A percentile compares a stretch with the other conserved stretches of the same genome.
Conservation (phyloP, 345 rosid species). For the Acer campestre region DNA sequence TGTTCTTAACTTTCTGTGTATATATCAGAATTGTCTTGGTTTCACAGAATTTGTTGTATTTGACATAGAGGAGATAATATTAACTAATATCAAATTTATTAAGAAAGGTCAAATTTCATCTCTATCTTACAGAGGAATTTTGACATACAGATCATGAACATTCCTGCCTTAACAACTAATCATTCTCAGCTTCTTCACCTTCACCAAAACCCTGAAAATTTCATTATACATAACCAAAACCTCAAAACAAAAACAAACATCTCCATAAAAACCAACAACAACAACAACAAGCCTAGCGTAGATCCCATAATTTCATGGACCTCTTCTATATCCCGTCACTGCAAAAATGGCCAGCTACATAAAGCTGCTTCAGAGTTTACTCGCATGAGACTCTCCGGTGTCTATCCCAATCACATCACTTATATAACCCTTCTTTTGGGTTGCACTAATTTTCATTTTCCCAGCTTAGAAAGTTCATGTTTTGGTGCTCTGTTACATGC, state of each 20-base stretch:
- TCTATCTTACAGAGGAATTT: not conserved
- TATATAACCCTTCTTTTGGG: conserved; percentile 55
- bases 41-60: not conserved
- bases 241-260: conserved; percentile 21
- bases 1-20: too few relatives aligned
- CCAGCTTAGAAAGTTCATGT: conserved; percentile 16
- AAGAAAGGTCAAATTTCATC: not conserved
- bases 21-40: not conserved
- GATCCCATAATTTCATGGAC: conserved; percentile 65
- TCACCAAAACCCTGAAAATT: conserved; percentile 19
- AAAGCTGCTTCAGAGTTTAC: conserved; percentile 56
- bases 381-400: conserved; percentile 56
- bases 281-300: conserved; percentile 10
- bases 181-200: conserved; percentile 24
- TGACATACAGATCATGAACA: conserved; percentile 23
- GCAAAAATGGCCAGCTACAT: conserved; percentile 55
- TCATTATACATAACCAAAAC: conserved; percentile 10
- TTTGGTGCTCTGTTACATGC: conserved; percentile 65
- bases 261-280: conserved; percentile 17
- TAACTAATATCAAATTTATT: not conserved
- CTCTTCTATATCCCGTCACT: conserved; percentile 61
- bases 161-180: conserved; percentile 42
- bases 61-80: not conserved
- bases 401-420: conserved; percentile 69
- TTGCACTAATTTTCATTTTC: conserved; percentile 43